Conservation (phyloP, 371 early-diverging fungal genomes). For the Lichtheimia ornata region DNA sequence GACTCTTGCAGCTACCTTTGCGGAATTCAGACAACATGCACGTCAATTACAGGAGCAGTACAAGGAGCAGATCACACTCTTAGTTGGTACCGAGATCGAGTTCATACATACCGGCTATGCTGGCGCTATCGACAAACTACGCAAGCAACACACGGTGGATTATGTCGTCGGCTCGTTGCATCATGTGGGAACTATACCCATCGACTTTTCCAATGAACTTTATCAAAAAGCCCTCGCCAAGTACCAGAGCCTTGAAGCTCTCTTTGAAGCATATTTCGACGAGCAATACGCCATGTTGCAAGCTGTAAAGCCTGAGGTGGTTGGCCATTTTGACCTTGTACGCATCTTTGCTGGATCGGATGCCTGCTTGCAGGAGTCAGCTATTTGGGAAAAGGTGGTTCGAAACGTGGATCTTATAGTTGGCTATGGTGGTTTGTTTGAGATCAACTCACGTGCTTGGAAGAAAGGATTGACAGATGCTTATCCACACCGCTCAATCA, state of each 20-base stretch:
- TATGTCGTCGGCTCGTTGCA: constrained; percentile 95
- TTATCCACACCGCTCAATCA: constrained; percentile 83
- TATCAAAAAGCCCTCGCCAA: constrained; percentile 53
- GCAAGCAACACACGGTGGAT: constrained; percentile 45
- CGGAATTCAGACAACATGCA: constrained; percentile 69
- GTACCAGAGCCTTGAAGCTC: constrained; percentile 11
- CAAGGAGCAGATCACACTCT: constrained; percentile 58
- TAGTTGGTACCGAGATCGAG: constrained; percentile 94
- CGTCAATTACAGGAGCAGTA: constrained; percentile 67
- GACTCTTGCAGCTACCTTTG: constrained; percentile 59
- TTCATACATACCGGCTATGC: constrained; percentile 58
- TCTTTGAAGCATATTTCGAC: constrained; percentile 87
- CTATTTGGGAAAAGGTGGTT: constrained; percentile 63
- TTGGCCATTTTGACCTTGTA: constrained; percentile 95
- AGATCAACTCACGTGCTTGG: constrained; percentile 91
- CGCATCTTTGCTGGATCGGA: constrained; percentile 73
- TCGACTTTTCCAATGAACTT: constrained; percentile 77
- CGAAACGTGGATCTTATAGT: constrained; percentile 85
- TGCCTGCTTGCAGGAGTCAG: constrained; percentile 22
- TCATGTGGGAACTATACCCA: constrained; percentile 78
- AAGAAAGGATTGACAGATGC: constrained; percentile 86
- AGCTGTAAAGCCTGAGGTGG: constrained; percentile 70
- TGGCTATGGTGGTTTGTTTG: constrained; percentile 85
- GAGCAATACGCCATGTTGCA: constrained; percentile 79
- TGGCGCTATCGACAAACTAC: constrained; percentile 24